A percentile compares a stretch with the other conserved stretches of the same genome.
phyloP scores from a whole-genome alignment of 345 rosid species.

The Eucalyptus curtisii region DNA sequence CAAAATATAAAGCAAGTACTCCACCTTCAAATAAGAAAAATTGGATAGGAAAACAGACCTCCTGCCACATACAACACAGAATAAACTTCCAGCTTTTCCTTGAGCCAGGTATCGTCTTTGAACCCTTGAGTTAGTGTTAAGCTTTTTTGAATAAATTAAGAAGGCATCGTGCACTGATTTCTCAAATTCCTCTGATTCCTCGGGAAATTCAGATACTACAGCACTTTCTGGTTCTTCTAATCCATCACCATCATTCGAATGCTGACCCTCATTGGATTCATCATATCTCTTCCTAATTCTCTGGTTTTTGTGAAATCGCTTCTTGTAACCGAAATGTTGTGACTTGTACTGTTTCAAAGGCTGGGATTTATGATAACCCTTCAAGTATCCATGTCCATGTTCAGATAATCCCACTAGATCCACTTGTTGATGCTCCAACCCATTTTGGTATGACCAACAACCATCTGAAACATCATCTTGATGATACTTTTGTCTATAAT shows the following conservation, averaged over 20 bases:
- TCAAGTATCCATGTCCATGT: constrained; percentile 12
- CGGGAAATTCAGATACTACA: constrained; percentile 19
- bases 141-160: constrained; percentile 29
- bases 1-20: background rate
- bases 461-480: constrained; percentile 17
- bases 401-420: constrained; percentile 16
- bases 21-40: background rate
- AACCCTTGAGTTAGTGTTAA: constrained; percentile 31
- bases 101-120: constrained; percentile 53
- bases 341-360: constrained; percentile 13
- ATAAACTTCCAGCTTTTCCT: constrained; percentile 66
- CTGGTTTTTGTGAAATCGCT: constrained; percentile 15
- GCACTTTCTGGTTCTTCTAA: constrained; percentile 14
- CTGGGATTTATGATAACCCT: constrained; percentile 13
- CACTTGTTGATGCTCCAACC: constrained; percentile 13
- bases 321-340: constrained; percentile 6
- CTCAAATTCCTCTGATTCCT: constrained; percentile 50
- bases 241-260: constrained; percentile 15
- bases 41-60: constrained; percentile 47
- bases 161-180: constrained; percentile 42
- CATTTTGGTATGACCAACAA: constrained; percentile 13
- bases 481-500: constrained; percentile 5
- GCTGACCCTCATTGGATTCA: constrained; percentile 17
- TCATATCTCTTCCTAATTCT: constrained; percentile 32
- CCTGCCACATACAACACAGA: constrained; percentile 59